These are phyloP conservation scores for Hypoxylon sp. DNA, from an alignment of 2,329 filamentous ascomycete genomes.

Conservation along the genomic window DNA sequence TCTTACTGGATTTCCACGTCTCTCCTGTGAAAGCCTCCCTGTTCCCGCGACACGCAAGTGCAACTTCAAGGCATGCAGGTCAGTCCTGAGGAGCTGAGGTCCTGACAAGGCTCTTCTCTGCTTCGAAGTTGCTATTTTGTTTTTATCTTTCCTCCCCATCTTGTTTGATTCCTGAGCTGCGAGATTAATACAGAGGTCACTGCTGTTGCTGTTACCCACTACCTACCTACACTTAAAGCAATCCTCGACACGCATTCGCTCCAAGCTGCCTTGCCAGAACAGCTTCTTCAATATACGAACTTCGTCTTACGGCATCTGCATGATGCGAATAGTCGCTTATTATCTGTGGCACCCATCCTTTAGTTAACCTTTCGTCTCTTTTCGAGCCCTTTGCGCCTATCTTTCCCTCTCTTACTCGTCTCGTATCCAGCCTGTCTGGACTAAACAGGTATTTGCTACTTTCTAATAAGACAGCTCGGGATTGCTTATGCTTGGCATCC, in stretches of 20 bases:
- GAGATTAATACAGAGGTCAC: too few relatives aligned
- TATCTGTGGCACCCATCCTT: conserved; percentile 45
- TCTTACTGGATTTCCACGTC: conserved; percentile 34
- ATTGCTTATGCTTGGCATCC: conserved; percentile 30
- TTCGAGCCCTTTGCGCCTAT: conserved; percentile 29
- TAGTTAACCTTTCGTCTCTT: conserved; percentile 42
- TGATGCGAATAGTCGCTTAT: conserved; percentile 46
- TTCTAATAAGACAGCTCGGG: conserved; percentile 17
- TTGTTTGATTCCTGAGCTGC: too few relatives aligned
- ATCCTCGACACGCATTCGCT: conserved; percentile 1
- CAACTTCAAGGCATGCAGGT: conserved; percentile 28
- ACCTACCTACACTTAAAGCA: background rate
- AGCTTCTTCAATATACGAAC: conserved; percentile 26
- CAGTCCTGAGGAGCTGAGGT: conserved; percentile 25
- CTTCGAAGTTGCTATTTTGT: background rate
- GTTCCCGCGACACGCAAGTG: conserved; percentile 35
- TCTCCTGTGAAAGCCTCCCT: conserved; percentile 31
- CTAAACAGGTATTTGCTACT: conserved; percentile 21
- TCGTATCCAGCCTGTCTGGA: conserved; percentile 16
- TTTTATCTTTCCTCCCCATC: conserved; percentile 12
- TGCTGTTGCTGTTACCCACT: too few relatives aligned
- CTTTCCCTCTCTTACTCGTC: conserved; percentile 20
- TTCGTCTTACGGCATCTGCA: conserved; percentile 44
- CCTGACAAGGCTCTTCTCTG: conserved; percentile 21
- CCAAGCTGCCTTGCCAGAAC: conserved; percentile 25